phyloP scores from a whole-genome alignment of 805 yeast genomes.

The Candida namnaoensis region DNA sequence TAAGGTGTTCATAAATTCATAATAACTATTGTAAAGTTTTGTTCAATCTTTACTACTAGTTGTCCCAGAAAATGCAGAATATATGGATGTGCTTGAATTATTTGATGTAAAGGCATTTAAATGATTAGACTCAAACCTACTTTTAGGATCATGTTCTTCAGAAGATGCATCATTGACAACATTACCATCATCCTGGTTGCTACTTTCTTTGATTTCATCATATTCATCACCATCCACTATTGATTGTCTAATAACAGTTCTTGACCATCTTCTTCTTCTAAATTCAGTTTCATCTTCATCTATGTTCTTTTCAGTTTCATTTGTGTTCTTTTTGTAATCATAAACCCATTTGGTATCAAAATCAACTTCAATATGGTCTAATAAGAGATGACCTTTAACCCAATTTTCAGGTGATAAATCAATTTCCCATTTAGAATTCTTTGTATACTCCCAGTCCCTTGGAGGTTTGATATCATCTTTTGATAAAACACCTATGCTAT shows the following conservation, averaged over 20 bases:
- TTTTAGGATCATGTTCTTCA: not conserved
- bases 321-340: slow-evolving; percentile 31
- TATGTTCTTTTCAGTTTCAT: slow-evolving; percentile 17
- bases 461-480: slow-evolving; percentile 45
- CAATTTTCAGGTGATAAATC: slow-evolving; percentile 59
- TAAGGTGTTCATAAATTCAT: too few species aligned
- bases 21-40: too few species aligned
- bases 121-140: too few species aligned
- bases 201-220: not conserved
- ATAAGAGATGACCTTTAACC: slow-evolving; percentile 44
- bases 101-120: too few species aligned
- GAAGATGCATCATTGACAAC: not conserved
- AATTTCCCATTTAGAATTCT: slow-evolving; percentile 46
- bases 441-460: slow-evolving; percentile 43
- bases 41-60: too few species aligned
- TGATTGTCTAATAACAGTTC: slow-evolving; percentile 24
- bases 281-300: slow-evolving; percentile 25
- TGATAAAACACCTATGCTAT: slow-evolving; percentile 1
- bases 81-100: too few species aligned
- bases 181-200: not conserved
- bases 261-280: slow-evolving; percentile 64
- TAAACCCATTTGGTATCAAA: slow-evolving; percentile 82
- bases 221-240: slow-evolving; percentile 3
- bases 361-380: slow-evolving; percentile 52
- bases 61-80: too few species aligned